A percentile compares a stretch with the other conserved stretches of the same genome.
phyloP scores from a whole-genome alignment of 345 rosid genomes.

The Salix suchowensis region DNA sequence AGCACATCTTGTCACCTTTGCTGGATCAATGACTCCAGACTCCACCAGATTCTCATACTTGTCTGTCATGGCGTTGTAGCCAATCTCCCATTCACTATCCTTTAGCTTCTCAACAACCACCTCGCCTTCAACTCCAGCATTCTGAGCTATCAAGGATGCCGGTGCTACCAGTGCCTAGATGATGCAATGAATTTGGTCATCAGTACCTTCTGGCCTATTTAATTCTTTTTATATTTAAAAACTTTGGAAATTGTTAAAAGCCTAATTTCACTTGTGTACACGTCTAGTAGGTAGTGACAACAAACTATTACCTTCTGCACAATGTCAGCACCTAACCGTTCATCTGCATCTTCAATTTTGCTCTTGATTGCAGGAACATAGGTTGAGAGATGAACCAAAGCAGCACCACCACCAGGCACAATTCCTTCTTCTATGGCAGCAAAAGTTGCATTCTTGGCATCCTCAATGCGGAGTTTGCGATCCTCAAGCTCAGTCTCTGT shows the following conservation, averaged over 20 bases:
- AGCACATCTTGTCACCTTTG: conserved; percentile 91
- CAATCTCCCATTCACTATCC: conserved; percentile 79
- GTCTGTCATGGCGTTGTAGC: conserved; percentile 94
- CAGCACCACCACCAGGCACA: conserved; percentile 95
- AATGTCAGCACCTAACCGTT: conserved; percentile 88
- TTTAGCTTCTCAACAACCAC: conserved; percentile 83
- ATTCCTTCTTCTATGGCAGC: conserved; percentile 99
- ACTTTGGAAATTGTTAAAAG: too few relatives aligned
- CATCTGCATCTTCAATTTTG: conserved; percentile 69
- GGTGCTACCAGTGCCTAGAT: conserved; percentile 81
- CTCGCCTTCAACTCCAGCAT: conserved; percentile 94
- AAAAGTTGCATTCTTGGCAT: conserved; percentile 94
- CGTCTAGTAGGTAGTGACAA: not conserved
- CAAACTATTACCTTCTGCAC: conserved; percentile 67
- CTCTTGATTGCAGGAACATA: conserved; percentile 71
- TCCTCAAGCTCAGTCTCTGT: conserved; percentile 98
- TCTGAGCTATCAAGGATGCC: conserved; percentile 84
- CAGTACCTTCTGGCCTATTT: not conserved
- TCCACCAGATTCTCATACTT: conserved; percentile 77
- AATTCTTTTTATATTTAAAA: not conserved
- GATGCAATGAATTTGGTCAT: not conserved
- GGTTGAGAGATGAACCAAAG: conserved; percentile 79
- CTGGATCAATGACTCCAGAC: conserved; percentile 91
- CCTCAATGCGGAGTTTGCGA: conserved; percentile 88
- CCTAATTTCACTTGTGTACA: not conserved